These are phyloP conservation scores for Russula sp. DNA, from an alignment of 768 basidiomycete genomes.

Conservation along the genomic window DNA sequence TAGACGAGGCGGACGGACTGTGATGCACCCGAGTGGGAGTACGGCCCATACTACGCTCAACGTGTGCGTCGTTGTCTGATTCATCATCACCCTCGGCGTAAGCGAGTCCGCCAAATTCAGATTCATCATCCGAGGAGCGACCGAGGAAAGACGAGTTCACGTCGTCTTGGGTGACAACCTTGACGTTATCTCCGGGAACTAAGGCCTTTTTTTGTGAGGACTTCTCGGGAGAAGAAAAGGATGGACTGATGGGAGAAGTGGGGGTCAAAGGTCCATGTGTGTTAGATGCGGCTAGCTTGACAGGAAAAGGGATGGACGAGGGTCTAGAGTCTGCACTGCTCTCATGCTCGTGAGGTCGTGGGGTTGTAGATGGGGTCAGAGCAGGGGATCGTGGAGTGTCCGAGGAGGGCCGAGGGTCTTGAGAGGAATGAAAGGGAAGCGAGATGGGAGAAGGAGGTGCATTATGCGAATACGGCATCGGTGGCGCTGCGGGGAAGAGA, in stretches of 20 bases:
- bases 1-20: constrained; percentile 29
- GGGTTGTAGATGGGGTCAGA: constrained; percentile 16
- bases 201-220: constrained; percentile 34
- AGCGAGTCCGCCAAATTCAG: constrained; percentile 33
- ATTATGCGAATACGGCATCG: constrained; percentile 3
- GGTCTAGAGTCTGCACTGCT: not conserved
- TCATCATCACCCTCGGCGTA: constrained; percentile 30
- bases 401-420: not conserved
- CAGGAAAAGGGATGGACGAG: constrained; percentile 26
- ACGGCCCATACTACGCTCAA: constrained; percentile 21
- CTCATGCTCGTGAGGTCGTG: not conserved
- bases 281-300: constrained; percentile 23
- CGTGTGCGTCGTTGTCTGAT: constrained; percentile 26
- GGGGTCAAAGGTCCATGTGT: constrained; percentile 28
- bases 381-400: constrained; percentile 22
- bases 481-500: constrained; percentile 11
- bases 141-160: constrained; percentile 1
- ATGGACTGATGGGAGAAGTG: constrained; percentile 13
- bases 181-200: constrained; percentile 9
- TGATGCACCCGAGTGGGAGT: constrained; percentile 24
- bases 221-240: constrained; percentile 55
- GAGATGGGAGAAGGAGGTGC: not conserved
- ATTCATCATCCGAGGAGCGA: constrained; percentile 21
- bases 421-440: not conserved
- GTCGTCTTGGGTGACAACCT: constrained; percentile 16